Evolutionary conservation across 345 rosid species (phyloP), one percentile per base, ranked within the genome.

Genomic region (Diplotaxis tenuifolia): DNA sequence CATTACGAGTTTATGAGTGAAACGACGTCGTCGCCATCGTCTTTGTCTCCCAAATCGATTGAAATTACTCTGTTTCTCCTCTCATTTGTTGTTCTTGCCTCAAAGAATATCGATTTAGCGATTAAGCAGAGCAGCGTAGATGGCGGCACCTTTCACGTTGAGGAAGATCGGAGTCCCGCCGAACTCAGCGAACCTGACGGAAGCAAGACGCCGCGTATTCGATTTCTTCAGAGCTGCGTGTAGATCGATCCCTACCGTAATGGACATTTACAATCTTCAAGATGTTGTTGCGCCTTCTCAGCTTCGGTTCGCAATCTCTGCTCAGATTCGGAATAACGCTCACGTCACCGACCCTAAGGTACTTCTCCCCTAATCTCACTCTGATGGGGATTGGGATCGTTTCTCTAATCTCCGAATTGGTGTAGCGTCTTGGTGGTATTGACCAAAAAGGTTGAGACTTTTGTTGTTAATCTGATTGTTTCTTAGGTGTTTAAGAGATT

Each of bases 251-350:
- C 98, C 99, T 0, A 10, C 83, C 2, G 32, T 92, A 66, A 90
- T 92, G 87, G 96, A 95, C 2, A 92, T 95, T 52, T 95, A 95
- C 87, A 90, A 86, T 76, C 91, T 95, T 36, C 83, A 90, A 75
- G 98, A 95, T 79, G 89, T 95, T 77, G 93, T 79, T 38, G 64
- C 84, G 22, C 76, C 71, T 59, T 83, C 98, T 66, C 88, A 95
- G 79, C 94, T 95, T 79, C 99, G 98, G 8, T 82, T 87, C 76
- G 27, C 82, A 78, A 87, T 95, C 84, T 80, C 99, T 78, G 67
- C 96, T 71, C 80, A 92, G 93, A 84, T 92, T 80, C 96, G 99
- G 67, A 92, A 84, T 56, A 85, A 92, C 82, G 55, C 92, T 19
- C 81, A 83, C 60, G 23, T 95, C 83, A 84, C 93, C 28, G 83